phyloP scores from a whole-genome alignment of 2,329 filamentous ascomycete species.

The Aspergillus spinulosporus region DNA sequence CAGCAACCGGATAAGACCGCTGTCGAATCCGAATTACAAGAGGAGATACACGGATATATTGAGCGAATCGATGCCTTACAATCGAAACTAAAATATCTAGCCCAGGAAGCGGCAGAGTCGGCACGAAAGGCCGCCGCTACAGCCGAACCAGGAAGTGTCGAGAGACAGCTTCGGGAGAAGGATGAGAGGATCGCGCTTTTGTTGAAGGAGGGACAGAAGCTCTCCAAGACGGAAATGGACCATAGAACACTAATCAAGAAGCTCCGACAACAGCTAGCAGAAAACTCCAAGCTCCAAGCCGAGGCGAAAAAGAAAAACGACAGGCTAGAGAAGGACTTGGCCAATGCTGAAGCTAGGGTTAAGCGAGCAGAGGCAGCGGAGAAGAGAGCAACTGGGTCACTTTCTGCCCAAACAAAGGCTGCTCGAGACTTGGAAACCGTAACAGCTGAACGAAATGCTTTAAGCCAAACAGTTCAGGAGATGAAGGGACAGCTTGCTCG shows the following conservation, averaged over 20 bases:
- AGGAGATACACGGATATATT: constrained; percentile 78
- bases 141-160: constrained; percentile 63
- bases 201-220: constrained; percentile 86
- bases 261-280: constrained; percentile 57
- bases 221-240: constrained; percentile 83
- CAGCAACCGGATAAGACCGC: constrained; percentile 53
- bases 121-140: constrained; percentile 68
- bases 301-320: constrained; percentile 57
- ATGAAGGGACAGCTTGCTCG: constrained; percentile 69
- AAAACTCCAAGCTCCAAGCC: constrained; percentile 53
- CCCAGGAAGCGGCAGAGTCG: constrained; percentile 73
- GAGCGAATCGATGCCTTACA: constrained; percentile 92
- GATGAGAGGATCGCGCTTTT: constrained; percentile 86
- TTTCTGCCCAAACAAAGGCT: constrained; percentile 52
- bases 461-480: constrained; percentile 65
- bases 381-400: constrained; percentile 57
- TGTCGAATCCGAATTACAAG: constrained; percentile 64
- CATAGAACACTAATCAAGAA: constrained; percentile 82
- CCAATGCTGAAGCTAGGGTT: constrained; percentile 54
- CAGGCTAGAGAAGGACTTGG: constrained; percentile 58
- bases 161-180: constrained; percentile 82
- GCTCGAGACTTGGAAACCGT: constrained; percentile 62
- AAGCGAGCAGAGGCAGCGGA: constrained; percentile 61
- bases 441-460: constrained; percentile 63
- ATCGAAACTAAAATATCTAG: constrained; percentile 84